Percentiles rank a stretch among this genome's conserved stretches.
These are phyloP conservation scores for Tulasnella sp. DNA, from an alignment of 768 basidiomycete genomes.

Conservation along the genomic window DNA sequence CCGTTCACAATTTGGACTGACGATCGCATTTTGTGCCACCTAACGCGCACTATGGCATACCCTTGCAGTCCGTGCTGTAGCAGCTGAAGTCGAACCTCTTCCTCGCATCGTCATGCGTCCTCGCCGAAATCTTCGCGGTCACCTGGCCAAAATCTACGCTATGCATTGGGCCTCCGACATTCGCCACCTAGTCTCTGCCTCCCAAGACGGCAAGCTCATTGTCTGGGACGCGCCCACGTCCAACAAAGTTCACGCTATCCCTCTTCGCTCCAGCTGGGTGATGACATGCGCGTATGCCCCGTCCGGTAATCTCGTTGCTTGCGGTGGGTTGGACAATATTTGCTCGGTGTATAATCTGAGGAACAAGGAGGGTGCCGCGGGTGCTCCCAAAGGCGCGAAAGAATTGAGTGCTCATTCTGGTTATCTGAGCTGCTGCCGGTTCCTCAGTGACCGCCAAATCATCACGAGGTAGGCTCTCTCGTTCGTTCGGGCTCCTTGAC, in stretches of 20 bases:
- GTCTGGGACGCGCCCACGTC: slow-evolving; percentile 99
- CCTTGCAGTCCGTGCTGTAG: slow-evolving; percentile 88
- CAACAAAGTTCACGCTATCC: slow-evolving; percentile 99
- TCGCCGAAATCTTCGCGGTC: slow-evolving; percentile 88
- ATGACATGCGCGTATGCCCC: slow-evolving; percentile 99
- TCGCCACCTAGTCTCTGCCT: slow-evolving; percentile 97
- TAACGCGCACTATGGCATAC: background rate
- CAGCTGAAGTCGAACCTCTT: slow-evolving; percentile 88
- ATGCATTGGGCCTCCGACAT: slow-evolving; percentile 99
- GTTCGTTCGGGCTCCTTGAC: background rate
- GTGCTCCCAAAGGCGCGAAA: slow-evolving; percentile 76
- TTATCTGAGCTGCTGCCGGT: slow-evolving; percentile 95
- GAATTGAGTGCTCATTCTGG: slow-evolving; percentile 97
- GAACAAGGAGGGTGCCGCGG: slow-evolving; percentile 52
- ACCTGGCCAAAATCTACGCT: slow-evolving; percentile 98
- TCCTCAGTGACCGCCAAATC: slow-evolving; percentile 98
- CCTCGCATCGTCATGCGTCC: slow-evolving; percentile 97
- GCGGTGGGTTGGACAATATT: slow-evolving; percentile 98
- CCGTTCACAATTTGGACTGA: slow-evolving; percentile 3
- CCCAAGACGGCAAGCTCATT: slow-evolving; percentile 97
- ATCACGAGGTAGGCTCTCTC: slow-evolving; percentile 50
- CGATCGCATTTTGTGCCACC: background rate
- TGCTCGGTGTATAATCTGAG: slow-evolving; percentile 97
- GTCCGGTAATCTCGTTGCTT: slow-evolving; percentile 94
- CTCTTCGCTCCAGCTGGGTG: slow-evolving; percentile 96